Base-by-base conservation (phyloP, 2,329 filamentous ascomycete species). In the Metarhizium rileyi region DNA sequence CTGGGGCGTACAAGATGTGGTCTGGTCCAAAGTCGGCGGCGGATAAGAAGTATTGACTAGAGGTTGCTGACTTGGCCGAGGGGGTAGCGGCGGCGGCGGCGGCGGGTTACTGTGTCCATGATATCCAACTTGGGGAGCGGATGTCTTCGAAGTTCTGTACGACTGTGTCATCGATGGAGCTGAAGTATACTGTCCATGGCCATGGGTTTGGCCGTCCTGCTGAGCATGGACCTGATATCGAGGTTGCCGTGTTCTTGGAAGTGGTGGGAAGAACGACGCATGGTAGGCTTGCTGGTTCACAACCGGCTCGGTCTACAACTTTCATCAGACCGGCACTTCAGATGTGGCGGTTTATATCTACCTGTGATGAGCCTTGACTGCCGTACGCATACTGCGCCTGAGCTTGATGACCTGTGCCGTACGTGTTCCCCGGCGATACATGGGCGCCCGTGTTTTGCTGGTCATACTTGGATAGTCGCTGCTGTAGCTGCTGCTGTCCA, bases 401-500 rank as follows among this genome's bases (percentile, higher is more conserved):
- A 14, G 38, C 38, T 5, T 25, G 20, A 23, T 8, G 20, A 1
- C 22, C 38, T 2, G 38, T 42, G 2, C 38, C 38, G 12, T 42
- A 42, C 12, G 38, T 22, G 16, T 40, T 22, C 18, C 5, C 36
- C 7, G 36, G n/a, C 7, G 36, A 12, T 5, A 18, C 20, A 42
- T 42, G 23, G 8, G 8, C 22, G 25, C 18, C 25, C 20, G 20
- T 7, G 12, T 42, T 42, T 5, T 25, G 38, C 38, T 50, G 47
- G 36, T 47, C 45, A 47, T 52, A 50, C 46, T 53, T 54, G n/a
- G 42, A 42, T 8, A 53, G 38, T 10, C 49, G 50, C 43, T 54
- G 54, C 43, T 56, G 54, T 4, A 56, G 23, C 8, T 54, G 50
- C 35, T 56, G 54, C 44, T 56, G 52, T 5, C 54, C 54, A 12